phyloP scores from a whole-genome alignment of 192 early-diverging fungal species.

The Paraglomus occultum region DNA sequence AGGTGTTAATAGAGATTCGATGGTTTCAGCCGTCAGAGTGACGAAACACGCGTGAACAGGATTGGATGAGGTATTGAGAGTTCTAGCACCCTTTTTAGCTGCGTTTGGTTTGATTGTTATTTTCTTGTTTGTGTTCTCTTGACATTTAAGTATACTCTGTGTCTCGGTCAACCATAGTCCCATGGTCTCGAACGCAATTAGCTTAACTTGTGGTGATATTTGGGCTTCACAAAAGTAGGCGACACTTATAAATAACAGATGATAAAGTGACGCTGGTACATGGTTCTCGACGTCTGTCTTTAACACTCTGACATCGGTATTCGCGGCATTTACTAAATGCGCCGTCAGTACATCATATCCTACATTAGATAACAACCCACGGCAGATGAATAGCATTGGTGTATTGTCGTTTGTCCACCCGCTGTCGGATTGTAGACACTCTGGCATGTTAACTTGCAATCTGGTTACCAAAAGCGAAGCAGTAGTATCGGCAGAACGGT shows the following conservation, averaged over 20 bases:
- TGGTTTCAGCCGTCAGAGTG: constrained; percentile 30
- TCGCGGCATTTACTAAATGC: not conserved
- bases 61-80: constrained; percentile 28
- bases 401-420: constrained; percentile 36
- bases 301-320: not conserved
- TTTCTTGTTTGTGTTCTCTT: not conserved
- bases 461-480: not conserved
- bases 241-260: constrained; percentile 61
- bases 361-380: constrained; percentile 40
- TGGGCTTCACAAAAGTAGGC: constrained; percentile 60
- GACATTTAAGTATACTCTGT: constrained; percentile 39
- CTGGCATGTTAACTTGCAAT: not conserved
- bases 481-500: not conserved
- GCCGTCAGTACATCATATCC: constrained; percentile 13
- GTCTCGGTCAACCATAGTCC: constrained; percentile 67
- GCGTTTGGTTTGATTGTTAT: not conserved
- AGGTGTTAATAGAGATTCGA: constrained; percentile 33
- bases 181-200: constrained; percentile 74
- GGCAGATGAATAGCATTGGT: constrained; percentile 35
- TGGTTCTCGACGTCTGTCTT: not conserved
- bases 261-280: constrained; percentile 41
- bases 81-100: not conserved
- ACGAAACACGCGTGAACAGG: constrained; percentile 27
- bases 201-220: constrained; percentile 64
- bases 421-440: not conserved